Conservation (phyloP, 169 alveolate genomes). For the Cryptosporidium sp. region DNA sequence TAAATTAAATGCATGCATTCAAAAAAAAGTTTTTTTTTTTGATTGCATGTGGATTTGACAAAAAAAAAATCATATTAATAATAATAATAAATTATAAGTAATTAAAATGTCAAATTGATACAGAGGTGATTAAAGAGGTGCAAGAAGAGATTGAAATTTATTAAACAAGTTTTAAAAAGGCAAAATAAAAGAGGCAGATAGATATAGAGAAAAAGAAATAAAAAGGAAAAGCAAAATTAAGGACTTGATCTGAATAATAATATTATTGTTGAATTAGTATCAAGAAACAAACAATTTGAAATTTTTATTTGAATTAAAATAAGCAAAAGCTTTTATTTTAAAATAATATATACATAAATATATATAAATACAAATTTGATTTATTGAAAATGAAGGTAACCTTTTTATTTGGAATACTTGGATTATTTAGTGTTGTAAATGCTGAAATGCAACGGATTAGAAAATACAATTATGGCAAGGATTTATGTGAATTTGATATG, state of each 20-base stretch:
- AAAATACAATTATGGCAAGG: slow-evolving; percentile 54
- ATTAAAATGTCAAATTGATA: background rate
- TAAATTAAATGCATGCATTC: background rate
- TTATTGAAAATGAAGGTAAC: slow-evolving; percentile 25
- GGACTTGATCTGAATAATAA: no score
- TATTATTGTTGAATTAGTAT: no score
- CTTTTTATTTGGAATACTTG: slow-evolving; percentile 23
- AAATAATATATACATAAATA: background rate
- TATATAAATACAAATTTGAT: background rate
- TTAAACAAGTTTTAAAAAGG: no score
- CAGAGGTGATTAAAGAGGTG: background rate
- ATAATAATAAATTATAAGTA: background rate
- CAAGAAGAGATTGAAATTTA: no score
- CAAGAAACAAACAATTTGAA: no score
- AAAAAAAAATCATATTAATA: no score
- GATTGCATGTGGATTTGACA: background rate
- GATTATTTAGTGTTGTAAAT: slow-evolving; percentile 7
- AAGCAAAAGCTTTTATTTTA: no score
- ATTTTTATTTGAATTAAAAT: no score
- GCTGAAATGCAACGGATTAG: background rate
- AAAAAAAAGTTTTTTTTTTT: no score
- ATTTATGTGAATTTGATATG: slow-evolving; percentile 55
- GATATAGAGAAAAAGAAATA: background rate
- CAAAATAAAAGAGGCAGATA: background rate
- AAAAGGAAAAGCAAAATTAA: no score